A percentile compares a stretch with the other conserved stretches of the same genome.
phyloP scores from a whole-genome alignment of 768 basidiomycete genomes.

The Boletus pseudo-olivaceus region DNA sequence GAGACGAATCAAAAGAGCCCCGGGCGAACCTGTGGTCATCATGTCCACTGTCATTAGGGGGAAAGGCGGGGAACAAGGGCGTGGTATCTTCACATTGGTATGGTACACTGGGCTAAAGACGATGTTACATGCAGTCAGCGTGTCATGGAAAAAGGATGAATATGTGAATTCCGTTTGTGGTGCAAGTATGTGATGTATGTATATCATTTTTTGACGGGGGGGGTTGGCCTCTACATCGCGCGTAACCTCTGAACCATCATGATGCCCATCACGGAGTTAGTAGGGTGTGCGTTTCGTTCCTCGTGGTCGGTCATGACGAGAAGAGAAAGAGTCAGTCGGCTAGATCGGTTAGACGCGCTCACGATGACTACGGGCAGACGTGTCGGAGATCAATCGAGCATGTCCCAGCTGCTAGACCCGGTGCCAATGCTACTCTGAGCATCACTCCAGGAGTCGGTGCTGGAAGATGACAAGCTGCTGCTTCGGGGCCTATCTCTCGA shows the following conservation, averaged over 20 bases:
- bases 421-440: constrained; percentile 18
- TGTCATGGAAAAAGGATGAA: not conserved
- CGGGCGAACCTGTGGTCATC: too few relatives aligned
- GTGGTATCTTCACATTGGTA: not conserved
- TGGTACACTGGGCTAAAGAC: not conserved
- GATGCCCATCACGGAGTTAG: not conserved
- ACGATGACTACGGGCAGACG: not conserved
- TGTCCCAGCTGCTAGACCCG: constrained; percentile 22
- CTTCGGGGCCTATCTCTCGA: constrained; percentile 8
- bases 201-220: not conserved
- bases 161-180: not conserved
- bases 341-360: not conserved
- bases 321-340: not conserved
- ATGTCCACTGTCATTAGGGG: not conserved
- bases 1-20: too few relatives aligned
- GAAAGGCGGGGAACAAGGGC: too few relatives aligned
- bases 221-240: not conserved
- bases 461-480: constrained; percentile 11
- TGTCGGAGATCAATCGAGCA: constrained; percentile 15
- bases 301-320: not conserved
- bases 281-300: not conserved
- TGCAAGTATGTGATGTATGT: not conserved
- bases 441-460: constrained; percentile 28
- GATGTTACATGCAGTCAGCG: constrained; percentile 5
- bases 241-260: not conserved